phyloP scores from a whole-genome alignment of 2,329 filamentous ascomycete genomes.

The Fusarium brachygibbosum region DNA sequence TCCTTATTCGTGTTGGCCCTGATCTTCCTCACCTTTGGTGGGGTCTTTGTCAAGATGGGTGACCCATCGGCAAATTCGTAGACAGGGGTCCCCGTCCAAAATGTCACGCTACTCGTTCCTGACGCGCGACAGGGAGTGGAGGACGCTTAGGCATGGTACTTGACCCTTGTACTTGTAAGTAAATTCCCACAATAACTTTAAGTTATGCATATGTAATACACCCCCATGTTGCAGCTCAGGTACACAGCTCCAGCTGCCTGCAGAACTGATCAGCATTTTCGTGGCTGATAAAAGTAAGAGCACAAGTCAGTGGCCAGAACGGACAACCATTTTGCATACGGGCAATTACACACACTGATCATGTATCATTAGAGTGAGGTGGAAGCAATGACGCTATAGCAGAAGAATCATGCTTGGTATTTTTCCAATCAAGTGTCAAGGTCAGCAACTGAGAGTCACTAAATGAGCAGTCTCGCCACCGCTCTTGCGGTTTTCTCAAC shows the following conservation, averaged over 20 bases:
- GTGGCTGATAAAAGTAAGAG: neutral
- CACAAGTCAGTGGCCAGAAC: neutral
- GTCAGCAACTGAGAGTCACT: too few species aligned
- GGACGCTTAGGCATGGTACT: neutral
- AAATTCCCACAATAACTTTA: neutral
- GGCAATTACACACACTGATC: neutral
- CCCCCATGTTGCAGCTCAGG: neutral
- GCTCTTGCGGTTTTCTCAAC: too few species aligned
- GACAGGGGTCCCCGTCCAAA: neutral
- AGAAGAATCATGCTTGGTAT: too few species aligned
- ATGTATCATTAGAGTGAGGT: neutral
- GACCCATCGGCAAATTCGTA: neutral
- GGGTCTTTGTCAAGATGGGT: neutral
- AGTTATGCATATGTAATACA: too few species aligned
- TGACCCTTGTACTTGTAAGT: neutral
- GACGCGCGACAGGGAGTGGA: neutral
- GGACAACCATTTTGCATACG: neutral
- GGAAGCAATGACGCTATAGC: too few species aligned
- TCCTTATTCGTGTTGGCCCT: conserved; percentile 10
- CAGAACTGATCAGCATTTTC: neutral
- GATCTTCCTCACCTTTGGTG: neutral
- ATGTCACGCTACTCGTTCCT: neutral
- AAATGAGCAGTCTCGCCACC: too few species aligned
- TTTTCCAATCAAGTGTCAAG: too few species aligned
- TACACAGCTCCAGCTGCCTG: neutral